Evolutionary conservation across 306 rosid genomes (phyloP), one percentile per base, ranked within the genome.

Genomic region (Lablab purpureus): DNA sequence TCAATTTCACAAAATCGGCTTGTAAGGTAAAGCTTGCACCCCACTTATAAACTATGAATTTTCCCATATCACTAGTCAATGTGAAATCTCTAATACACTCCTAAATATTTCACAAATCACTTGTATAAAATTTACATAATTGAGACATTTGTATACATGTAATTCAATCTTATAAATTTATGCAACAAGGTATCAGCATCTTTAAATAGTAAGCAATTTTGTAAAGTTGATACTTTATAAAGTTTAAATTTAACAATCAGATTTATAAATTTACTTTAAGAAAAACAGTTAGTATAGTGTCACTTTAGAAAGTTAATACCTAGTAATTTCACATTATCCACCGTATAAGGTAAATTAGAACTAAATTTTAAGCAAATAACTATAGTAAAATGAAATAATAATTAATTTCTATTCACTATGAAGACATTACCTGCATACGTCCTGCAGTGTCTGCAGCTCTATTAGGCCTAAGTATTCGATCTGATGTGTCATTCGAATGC

Each of bases 401-500:
- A 60, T 59, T 28, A 64, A 32, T 47, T 56, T 9, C 65, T 23
- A 49, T 27, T 50, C 8, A 62, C 41, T 62, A 40, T 37, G 28
- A 56, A 66, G 51, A 5, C 25, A 74, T 76, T 82, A 93, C 98
- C 97, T 85, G 97, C 93, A 85, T 84, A 80, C 75, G 78, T 41
- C 82, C 89, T 7, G 88, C 71, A 64, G 43, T 58, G 47, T 76
- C 73, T 40, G 80, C 90, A 54, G 82, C 74, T 84, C 87, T 88
- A 73, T 84, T 82, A 0, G 97, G 99, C 85, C 88, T 87, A 21
- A 87, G 59, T 79, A 94, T 90, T 81, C 99, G 81, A 55, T 94
- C 97, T 46, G 81, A 54, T 40, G 97, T 84, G 60, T 82, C 72
- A 89, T 94, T 92, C 0, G 28, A 72, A 78, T 92, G 86, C 75